A percentile compares a stretch with the other conserved stretches of the same genome.
These are phyloP conservation scores for Colletotrichum musicola DNA, from an alignment of 2,329 filamentous ascomycete genomes.

Conservation along the genomic window DNA sequence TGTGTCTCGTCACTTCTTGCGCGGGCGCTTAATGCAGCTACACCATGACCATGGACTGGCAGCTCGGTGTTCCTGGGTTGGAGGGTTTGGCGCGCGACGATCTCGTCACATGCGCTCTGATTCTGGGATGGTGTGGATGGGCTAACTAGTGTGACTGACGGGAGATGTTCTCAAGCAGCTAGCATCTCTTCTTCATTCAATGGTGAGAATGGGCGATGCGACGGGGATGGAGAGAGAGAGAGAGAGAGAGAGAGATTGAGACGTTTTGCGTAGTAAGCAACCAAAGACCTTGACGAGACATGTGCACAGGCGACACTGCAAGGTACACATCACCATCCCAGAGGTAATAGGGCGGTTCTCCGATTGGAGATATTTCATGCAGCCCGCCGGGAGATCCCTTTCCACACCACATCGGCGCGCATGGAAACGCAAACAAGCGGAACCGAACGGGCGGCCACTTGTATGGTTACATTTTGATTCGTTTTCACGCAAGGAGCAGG, in stretches of 20 bases:
- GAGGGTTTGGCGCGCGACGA: too few species aligned
- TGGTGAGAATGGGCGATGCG: not conserved
- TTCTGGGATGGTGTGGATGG: not conserved
- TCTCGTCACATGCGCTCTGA: not conserved
- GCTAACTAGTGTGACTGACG: not conserved
- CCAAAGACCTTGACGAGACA: too few species aligned
- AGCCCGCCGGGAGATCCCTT: slow-evolving; percentile 18
- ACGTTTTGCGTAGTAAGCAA: not conserved
- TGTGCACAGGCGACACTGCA: too few species aligned
- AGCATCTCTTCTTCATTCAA: not conserved
- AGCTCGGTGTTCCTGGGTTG: too few species aligned
- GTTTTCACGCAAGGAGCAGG: too few species aligned
- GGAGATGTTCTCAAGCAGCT: not conserved
- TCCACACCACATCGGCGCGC: slow-evolving; percentile 1
- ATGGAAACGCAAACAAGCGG: not conserved
- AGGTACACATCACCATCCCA: too few species aligned
- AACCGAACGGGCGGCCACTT: not conserved
- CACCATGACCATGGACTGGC: too few species aligned
- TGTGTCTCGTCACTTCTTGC: too few species aligned
- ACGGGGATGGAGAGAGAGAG: not conserved
- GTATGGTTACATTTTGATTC: not conserved
- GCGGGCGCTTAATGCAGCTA: too few species aligned
- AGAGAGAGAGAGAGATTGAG: not conserved
- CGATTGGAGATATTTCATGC: slow-evolving; percentile 20
- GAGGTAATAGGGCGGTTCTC: not conserved